phyloP scores from a whole-genome alignment of 2,329 filamentous ascomycete genomes.

The Fusarium cyanostomum region DNA sequence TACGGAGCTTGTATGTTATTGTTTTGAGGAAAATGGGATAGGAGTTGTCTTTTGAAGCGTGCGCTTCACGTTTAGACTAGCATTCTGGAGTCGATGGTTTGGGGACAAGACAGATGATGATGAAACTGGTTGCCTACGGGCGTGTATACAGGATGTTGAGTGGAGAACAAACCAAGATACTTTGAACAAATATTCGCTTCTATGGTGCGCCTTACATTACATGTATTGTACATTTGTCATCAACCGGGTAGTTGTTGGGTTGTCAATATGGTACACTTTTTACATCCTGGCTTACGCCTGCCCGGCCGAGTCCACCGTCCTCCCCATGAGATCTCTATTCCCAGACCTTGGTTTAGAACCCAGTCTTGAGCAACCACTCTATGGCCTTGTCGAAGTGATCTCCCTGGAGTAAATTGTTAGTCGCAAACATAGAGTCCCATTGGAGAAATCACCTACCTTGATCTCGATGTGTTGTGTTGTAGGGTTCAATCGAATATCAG shows the following conservation, averaged over 20 bases:
- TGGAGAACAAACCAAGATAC: conserved; percentile 41
- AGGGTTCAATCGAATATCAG: conserved; percentile 63
- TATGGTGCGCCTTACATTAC: conserved; percentile 41
- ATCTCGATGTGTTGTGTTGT: conserved; percentile 79
- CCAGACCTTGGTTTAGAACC: conserved; percentile 44
- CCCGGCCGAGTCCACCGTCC: not conserved
- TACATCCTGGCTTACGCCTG: conserved; percentile 17
- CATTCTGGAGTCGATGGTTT: conserved; percentile 45
- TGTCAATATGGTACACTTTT: conserved; percentile 44
- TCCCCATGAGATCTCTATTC: not conserved
- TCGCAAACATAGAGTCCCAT: not conserved
- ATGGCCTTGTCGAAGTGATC: conserved; percentile 44
- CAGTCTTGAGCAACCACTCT: conserved; percentile 48
- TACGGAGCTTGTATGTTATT: conserved; percentile 45
- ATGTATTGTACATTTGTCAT: conserved; percentile 44
- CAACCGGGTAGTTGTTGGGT: conserved; percentile 28
- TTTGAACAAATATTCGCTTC: conserved; percentile 37
- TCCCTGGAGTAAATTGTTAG: conserved; percentile 43
- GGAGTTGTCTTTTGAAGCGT: conserved; percentile 43
- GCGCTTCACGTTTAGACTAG: conserved; percentile 43
- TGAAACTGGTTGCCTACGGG: conserved; percentile 33
- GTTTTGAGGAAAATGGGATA: conserved; percentile 39
- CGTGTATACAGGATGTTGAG: conserved; percentile 40
- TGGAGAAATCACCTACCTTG: conserved; percentile 61
- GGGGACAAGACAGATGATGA: conserved; percentile 33